Evolutionary conservation across 306 rosid genomes (phyloP).

Genomic region (Dryas drummondii): DNA sequence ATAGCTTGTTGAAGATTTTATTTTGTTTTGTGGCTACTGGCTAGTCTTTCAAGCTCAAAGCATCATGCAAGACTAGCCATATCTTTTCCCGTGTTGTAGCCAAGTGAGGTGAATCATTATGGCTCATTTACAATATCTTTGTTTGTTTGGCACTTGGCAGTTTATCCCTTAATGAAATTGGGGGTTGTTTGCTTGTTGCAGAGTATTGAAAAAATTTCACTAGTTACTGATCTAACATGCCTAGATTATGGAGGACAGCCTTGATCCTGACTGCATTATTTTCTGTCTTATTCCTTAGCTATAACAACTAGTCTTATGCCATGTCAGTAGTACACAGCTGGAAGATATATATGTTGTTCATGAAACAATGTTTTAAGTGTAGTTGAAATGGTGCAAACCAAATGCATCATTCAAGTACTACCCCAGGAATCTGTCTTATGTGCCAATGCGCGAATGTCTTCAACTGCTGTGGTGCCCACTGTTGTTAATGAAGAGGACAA

Average conservation of each 20-base stretch:
- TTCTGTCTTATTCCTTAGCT: neutral
- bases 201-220: neutral
- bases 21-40: too few relatives aligned
- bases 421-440: conserved; percentile 21
- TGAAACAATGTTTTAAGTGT: neutral
- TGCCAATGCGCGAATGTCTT: conserved; percentile 29
- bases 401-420: conserved; percentile 13
- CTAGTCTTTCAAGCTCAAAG: too few relatives aligned
- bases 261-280: neutral
- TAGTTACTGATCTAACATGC: neutral
- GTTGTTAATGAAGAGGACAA: conserved; percentile 30
- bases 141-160: too few relatives aligned
- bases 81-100: too few relatives aligned
- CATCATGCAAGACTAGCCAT: too few relatives aligned
- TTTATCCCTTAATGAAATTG: too few relatives aligned
- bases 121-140: too few relatives aligned
- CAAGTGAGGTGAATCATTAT: too few relatives aligned
- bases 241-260: neutral
- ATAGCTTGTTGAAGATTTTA: too few relatives aligned
- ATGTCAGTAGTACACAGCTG: neutral
- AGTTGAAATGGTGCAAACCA: conserved; percentile 18
- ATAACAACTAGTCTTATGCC: neutral
- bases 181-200: neutral
- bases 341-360: neutral
- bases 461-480: conserved; percentile 29